Conservation (phyloP, 2,329 filamentous ascomycete species). For the Xylariaceae sp. region DNA sequence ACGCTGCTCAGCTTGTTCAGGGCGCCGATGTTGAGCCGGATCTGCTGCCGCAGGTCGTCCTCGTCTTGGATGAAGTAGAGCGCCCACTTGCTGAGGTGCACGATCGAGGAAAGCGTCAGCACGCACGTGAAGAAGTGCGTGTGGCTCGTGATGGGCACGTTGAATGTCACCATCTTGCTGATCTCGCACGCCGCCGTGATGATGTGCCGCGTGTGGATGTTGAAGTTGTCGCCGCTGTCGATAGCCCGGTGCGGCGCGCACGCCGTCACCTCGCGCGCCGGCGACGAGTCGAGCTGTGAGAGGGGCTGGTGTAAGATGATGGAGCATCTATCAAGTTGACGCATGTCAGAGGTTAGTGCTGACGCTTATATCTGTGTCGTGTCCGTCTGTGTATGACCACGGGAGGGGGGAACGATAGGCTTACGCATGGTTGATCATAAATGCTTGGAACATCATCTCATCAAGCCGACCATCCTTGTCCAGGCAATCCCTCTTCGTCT, state of each 20-base stretch:
- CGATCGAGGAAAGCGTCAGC: constrained; percentile 71
- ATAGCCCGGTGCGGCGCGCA: constrained; percentile 58
- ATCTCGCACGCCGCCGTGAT: constrained; percentile 74
- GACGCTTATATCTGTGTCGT: too few species aligned
- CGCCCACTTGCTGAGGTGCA: constrained; percentile 75
- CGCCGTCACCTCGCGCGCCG: constrained; percentile 54
- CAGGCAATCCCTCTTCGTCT: constrained; percentile 63
- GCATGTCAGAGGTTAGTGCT: constrained; percentile 3
- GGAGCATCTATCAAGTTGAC: too few species aligned
- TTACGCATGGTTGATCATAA: constrained; percentile 65
- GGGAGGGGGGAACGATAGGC: constrained; percentile 23
- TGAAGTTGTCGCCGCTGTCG: constrained; percentile 47
- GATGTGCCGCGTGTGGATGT: constrained; percentile 71
- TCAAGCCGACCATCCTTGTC: constrained; percentile 67
- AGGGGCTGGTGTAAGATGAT: constrained; percentile 77
- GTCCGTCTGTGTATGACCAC: too few species aligned
- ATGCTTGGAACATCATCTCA: constrained; percentile 87
- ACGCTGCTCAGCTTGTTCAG: constrained; percentile 63
- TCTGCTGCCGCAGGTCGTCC: constrained; percentile 65
- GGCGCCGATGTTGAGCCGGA: constrained; percentile 73
- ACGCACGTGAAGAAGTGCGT: constrained; percentile 82
- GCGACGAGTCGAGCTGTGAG: constrained; percentile 64
- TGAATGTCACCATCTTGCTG: constrained; percentile 67
- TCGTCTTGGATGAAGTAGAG: constrained; percentile 58
- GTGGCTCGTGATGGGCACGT: constrained; percentile 65